These are phyloP conservation scores for Luffa acutangula DNA, from an alignment of 306 rosid genomes.

Conservation along the genomic window DNA sequence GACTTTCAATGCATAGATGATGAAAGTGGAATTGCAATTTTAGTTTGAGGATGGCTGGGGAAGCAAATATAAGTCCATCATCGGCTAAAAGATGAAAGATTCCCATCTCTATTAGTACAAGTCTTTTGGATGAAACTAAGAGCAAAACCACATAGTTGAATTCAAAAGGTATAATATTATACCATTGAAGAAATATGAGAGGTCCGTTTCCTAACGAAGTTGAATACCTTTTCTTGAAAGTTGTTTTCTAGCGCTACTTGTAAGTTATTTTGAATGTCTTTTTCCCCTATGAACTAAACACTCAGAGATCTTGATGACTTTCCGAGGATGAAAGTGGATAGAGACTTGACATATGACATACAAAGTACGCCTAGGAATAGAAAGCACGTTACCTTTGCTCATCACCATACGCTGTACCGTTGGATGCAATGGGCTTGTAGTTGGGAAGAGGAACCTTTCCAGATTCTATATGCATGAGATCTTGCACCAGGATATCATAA, in stretches of 20 bases:
- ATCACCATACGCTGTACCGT: slow-evolving; percentile 19
- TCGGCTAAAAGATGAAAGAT: too few species aligned
- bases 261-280: background rate
- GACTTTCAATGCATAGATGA: background rate
- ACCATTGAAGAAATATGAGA: background rate
- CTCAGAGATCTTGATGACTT: background rate
- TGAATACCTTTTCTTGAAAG: background rate
- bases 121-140: background rate
- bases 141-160: background rate
- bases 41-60: background rate
- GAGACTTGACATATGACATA: background rate
- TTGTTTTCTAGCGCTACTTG: background rate
- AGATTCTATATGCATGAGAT: slow-evolving; percentile 59
- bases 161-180: background rate
- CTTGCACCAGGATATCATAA: slow-evolving; percentile 70
- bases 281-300: background rate
- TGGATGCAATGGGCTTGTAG: slow-evolving; percentile 34
- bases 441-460: slow-evolving; percentile 64
- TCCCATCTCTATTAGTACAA: background rate
- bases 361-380: background rate
- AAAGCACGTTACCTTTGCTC: slow-evolving; percentile 40
- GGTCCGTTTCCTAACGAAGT: background rate
- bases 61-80: background rate
- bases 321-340: background rate
- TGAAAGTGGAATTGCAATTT: background rate